A percentile compares a stretch with the other conserved stretches of the same genome.
Conservation (phyloP, 768 basidiomycete genomes). For the Russula ochroleuca region DNA sequence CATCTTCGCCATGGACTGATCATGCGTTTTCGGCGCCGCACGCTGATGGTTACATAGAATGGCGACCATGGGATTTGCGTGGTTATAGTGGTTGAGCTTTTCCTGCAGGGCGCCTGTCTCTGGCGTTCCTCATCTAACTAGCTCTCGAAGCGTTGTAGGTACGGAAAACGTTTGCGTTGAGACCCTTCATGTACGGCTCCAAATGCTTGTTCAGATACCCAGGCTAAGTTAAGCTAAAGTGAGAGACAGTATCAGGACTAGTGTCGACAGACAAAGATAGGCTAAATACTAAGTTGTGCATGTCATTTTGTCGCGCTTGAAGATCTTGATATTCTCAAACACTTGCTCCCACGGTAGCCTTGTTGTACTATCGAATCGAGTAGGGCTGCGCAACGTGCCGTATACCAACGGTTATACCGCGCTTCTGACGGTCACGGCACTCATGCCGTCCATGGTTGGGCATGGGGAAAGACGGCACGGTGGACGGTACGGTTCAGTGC, state of each 20-base stretch:
- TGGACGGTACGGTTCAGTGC: no score
- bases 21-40: conserved; percentile 87
- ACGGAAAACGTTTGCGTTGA: conserved; percentile 99
- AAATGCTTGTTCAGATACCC: conserved; percentile 86
- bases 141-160: conserved; percentile 96
- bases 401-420: no score
- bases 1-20: conserved; percentile 92
- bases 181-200: conserved; percentile 89
- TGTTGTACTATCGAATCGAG: conserved; percentile 94
- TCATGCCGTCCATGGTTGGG: no score
- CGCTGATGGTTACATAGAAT: conserved; percentile 98
- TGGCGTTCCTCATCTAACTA: conserved; percentile 73
- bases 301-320: conserved; percentile 90
- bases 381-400: conserved; percentile 32
- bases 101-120: conserved; percentile 79
- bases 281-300: conserved; percentile 68
- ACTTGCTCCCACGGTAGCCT: conserved; percentile 85
- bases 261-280: neutral
- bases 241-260: neutral
- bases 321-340: conserved; percentile 95
- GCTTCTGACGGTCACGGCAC: no score
- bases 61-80: conserved; percentile 94
- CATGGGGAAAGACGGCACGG: no score
- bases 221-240: conserved; percentile 48
- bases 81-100: conserved; percentile 94